Evolutionary conservation across 2,329 filamentous ascomycete species (phyloP).

Genomic region (Bipolaris bicolor): DNA sequence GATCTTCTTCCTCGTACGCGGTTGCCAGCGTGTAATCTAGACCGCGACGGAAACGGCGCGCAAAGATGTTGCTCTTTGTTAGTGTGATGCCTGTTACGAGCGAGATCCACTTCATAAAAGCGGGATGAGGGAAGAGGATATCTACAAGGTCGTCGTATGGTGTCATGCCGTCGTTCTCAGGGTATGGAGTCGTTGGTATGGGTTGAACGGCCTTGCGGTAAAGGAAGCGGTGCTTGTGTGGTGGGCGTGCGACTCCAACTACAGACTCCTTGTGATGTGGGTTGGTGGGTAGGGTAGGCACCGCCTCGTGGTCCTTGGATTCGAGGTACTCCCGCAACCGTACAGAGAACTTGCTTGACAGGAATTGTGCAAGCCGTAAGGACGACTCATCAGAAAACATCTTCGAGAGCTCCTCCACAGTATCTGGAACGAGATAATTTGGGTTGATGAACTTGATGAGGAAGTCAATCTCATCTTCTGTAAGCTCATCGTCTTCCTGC

Average conservation of each 20-base stretch:
- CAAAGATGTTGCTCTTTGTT: conserved; percentile 76
- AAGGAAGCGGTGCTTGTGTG: conserved; percentile 93
- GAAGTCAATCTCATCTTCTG: conserved; percentile 84
- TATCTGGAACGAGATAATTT: conserved; percentile 89
- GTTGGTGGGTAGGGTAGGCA: conserved; percentile 52
- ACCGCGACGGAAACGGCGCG: conserved; percentile 83
- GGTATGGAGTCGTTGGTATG: conserved; percentile 43
- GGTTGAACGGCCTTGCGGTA: conserved; percentile 69
- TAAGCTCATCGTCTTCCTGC: conserved; percentile 64
- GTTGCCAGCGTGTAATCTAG: conserved; percentile 93
- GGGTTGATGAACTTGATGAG: conserved; percentile 88
- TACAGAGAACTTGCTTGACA: conserved; percentile 77
- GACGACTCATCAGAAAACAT: conserved; percentile 84
- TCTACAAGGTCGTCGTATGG: conserved; percentile 77
- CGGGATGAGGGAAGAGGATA: conserved; percentile 78
- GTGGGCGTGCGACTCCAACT: conserved; percentile 75
- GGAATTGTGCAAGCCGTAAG: conserved; percentile 78
- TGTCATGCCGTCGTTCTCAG: conserved; percentile 42
- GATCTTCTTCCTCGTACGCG: conserved; percentile 72
- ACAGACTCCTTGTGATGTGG: conserved; percentile 40
- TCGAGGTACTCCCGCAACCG: conserved; percentile 75
- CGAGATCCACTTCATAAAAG: conserved; percentile 89
- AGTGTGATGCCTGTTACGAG: conserved; percentile 78
- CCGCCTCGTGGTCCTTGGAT: conserved; percentile 51
- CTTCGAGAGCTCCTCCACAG: conserved; percentile 78